phyloP scores from a whole-genome alignment of 768 basidiomycete genomes.

The Cantharellus anzutake region DNA sequence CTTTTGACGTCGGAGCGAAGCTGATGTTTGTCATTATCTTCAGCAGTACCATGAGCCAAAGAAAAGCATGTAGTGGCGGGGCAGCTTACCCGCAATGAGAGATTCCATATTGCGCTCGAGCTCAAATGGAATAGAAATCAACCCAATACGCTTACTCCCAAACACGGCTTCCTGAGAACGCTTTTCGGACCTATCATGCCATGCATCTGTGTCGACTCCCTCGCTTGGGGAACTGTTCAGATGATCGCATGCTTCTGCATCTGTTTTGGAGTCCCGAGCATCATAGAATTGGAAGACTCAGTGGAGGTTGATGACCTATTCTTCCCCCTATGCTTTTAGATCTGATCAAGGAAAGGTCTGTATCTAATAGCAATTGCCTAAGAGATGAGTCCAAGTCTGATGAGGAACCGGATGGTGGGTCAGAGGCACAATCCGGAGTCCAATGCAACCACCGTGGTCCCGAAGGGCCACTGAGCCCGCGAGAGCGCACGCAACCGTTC shows the following conservation, averaged over 20 bases:
- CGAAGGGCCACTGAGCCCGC: no score
- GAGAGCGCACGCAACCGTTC: no score
- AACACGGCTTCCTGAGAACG: slow-evolving; percentile 71
- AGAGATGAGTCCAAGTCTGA: slow-evolving; percentile 39
- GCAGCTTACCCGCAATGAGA: slow-evolving; percentile 30
- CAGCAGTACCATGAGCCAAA: slow-evolving; percentile 2
- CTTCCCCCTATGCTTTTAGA: neutral
- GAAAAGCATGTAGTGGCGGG: slow-evolving; percentile 3
- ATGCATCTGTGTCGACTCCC: slow-evolving; percentile 10
- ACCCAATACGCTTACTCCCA: slow-evolving; percentile 54
- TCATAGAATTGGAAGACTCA: slow-evolving; percentile 1
- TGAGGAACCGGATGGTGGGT: no score
- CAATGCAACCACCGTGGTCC: no score
- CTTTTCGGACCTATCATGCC: slow-evolving; percentile 18
- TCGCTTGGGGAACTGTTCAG: slow-evolving; percentile 12
- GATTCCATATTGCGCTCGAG: slow-evolving; percentile 43
- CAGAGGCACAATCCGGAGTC: no score
- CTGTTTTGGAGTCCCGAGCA: slow-evolving; percentile 12
- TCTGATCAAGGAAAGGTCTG: slow-evolving; percentile 37
- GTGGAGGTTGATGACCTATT: neutral
- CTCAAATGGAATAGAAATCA: slow-evolving; percentile 53
- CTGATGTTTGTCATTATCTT: slow-evolving; percentile 43
- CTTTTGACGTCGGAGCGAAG: slow-evolving; percentile 55
- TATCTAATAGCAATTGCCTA: slow-evolving; percentile 40
- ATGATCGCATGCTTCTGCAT: slow-evolving; percentile 18